phyloP scores from a whole-genome alignment of 495 filamentous ascomycete species.

The Penicillium bovifimosum region DNA sequence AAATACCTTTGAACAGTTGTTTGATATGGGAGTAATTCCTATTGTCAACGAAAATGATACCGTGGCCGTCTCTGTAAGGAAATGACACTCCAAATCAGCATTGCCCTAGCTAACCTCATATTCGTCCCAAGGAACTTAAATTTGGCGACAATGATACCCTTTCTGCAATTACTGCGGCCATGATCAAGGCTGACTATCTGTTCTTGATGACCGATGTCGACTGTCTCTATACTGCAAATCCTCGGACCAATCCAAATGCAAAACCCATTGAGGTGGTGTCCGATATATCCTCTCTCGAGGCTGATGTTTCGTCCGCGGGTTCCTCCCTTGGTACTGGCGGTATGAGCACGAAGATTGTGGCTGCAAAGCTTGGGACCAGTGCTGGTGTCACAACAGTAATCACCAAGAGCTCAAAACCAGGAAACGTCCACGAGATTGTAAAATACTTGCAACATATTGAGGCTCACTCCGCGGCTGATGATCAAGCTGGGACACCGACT shows the following conservation, averaged over 20 bases:
- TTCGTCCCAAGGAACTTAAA: conserved; percentile 71
- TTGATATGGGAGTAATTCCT: conserved; percentile 94
- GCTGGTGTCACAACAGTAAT: conserved; percentile 95
- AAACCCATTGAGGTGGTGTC: conserved; percentile 88
- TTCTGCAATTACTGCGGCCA: conserved; percentile 91
- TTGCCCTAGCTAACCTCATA: not conserved
- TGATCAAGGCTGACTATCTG: conserved; percentile 94
- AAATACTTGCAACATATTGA: conserved; percentile 63
- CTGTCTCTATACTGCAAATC: conserved; percentile 94
- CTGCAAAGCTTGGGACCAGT: conserved; percentile 86
- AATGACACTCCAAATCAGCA: not conserved
- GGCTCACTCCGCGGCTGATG: conserved; percentile 15
- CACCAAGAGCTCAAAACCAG: conserved; percentile 81
- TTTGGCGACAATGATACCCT: conserved; percentile 98
- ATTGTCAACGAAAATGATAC: conserved; percentile 99
- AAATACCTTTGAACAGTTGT: conserved; percentile 82
- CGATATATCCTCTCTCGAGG: conserved; percentile 77
- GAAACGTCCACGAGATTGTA: conserved; percentile 87
- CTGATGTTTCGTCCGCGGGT: conserved; percentile 86
- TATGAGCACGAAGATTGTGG: conserved; percentile 97
- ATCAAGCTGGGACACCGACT: conserved; percentile 11
- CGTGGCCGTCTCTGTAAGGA: conserved; percentile 70
- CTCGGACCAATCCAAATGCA: conserved; percentile 75
- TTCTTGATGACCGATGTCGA: conserved; percentile 99
- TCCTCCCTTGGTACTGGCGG: conserved; percentile 91